These are phyloP conservation scores for Paramecium octaurelia DNA, from an alignment of 73 alveolate genomes.

Conservation along the genomic window DNA sequence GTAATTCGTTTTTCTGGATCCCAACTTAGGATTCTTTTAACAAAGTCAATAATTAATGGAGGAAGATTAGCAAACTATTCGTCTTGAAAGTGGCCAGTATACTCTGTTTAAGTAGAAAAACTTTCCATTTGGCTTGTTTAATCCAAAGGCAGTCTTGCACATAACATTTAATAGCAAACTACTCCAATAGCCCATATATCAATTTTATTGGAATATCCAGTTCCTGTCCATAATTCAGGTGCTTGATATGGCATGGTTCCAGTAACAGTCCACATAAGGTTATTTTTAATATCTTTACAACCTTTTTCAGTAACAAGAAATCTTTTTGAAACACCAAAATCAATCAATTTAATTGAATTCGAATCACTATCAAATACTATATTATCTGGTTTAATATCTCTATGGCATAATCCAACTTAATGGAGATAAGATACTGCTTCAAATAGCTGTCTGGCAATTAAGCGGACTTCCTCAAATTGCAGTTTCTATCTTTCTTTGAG, in stretches of 20 bases:
- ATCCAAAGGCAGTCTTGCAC: conserved; percentile 61
- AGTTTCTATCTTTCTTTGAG: not conserved
- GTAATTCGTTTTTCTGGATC: not conserved
- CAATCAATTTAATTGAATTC: conserved; percentile 52
- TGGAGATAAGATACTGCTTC: conserved; percentile 53
- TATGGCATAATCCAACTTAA: conserved; percentile 50
- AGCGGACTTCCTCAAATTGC: not conserved
- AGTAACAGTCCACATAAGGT: conserved; percentile 64
- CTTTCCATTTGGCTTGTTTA: conserved; percentile 26
- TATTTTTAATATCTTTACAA: not conserved
- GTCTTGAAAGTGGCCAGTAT: not conserved
- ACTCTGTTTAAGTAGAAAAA: not conserved
- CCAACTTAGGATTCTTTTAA: conserved; percentile 15
- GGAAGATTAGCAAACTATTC: not conserved
- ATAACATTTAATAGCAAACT: conserved; percentile 58
- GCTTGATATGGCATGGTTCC: conserved; percentile 93
- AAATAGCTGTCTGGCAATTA: conserved; percentile 20
- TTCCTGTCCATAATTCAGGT: conserved; percentile 84
- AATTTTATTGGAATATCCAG: conserved; percentile 80
- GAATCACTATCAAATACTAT: conserved; percentile 43
- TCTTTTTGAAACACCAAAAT: conserved; percentile 60
- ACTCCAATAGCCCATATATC: conserved; percentile 95
- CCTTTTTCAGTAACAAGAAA: not conserved
- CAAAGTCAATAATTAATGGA: not conserved
- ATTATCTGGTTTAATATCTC: conserved; percentile 64